Evolutionary conservation across 2,329 filamentous ascomycete genomes (phyloP), one percentile per base, ranked within the genome.

Genomic region (Trichophyton rubrum): DNA sequence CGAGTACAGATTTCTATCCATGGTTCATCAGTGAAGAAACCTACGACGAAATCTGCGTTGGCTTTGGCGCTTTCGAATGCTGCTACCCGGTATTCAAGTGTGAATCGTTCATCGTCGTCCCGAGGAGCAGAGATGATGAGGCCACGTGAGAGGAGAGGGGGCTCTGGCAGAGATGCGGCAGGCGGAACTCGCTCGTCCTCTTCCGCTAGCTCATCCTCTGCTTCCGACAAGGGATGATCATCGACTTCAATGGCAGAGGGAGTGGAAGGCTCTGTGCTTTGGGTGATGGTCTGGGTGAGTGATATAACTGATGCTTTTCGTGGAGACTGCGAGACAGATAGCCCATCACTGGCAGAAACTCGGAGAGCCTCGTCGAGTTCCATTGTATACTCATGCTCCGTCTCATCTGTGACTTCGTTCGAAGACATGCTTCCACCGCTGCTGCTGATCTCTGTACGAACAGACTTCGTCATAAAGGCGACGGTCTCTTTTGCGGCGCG

Each of bases 291-390:
- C 43, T 72, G 72, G 3, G 73, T 76, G 55, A 76, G 69, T 7
- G 74, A 75, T 55, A 76, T 76, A 13, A 73, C 74, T 15, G 73
- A 75, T 17, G 66, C 68, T 66, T 74, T 75, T 55, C 73, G 67
- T 38, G 67, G 66, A 9, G 49, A 53, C 67, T 62, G 58, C 38
- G 45, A 30, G 55, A 41, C n/a, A n/a, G 20, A 27, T 59, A 45
- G 30, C 40, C 22, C 49, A 30, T 53, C 49, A 15, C 9, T 53
- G 49, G 24, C 49, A 53, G 49, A 53, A 15, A 15, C 49, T 30
- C 22, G 49, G n/a, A 53, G 49, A 33, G 17, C 55, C 4, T 57
- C 38, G 20, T 40, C 38, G 11, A 57, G 55, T n/a, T 57, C 38
- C 55, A 57, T 40, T 15, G 33, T 24, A 43, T 57, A 57, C 11